Percentiles rank a stretch among this genome's conserved stretches.
These are phyloP conservation scores for Emericellopsis cladophorae DNA, from an alignment of 2,329 filamentous ascomycete genomes.

Conservation along the genomic window DNA sequence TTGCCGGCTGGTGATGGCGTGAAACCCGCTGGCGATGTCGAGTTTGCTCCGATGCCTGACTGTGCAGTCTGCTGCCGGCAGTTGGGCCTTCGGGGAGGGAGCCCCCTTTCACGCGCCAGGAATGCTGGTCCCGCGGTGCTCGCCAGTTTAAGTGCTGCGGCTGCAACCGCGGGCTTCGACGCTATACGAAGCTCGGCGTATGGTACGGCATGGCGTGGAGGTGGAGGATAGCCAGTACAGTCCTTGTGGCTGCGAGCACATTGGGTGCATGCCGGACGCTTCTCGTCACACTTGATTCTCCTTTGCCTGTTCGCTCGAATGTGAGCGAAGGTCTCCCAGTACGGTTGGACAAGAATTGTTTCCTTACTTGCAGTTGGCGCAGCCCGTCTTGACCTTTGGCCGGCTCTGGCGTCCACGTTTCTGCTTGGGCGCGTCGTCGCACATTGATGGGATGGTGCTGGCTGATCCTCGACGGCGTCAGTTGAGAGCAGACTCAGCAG, in stretches of 20 bases:
- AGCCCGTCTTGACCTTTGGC: constrained; percentile 55
- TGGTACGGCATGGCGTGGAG: constrained; percentile 31
- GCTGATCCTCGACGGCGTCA: not conserved
- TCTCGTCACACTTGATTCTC: constrained; percentile 56
- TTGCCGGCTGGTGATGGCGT: constrained; percentile 13
- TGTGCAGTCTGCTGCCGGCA: constrained; percentile 4
- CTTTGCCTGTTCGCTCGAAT: constrained; percentile 30
- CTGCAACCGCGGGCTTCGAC: constrained; percentile 25
- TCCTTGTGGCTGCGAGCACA: constrained; percentile 44
- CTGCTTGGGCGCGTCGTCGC: not conserved
- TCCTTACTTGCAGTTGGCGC: constrained; percentile 55
- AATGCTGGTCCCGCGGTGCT: too few relatives aligned
- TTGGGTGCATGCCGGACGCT: constrained; percentile 45
- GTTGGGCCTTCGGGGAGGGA: constrained; percentile 18
- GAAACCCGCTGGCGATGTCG: constrained; percentile 3
- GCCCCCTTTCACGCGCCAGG: constrained; percentile 8
- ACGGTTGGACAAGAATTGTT: not conserved
- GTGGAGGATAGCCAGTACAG: constrained; percentile 51
- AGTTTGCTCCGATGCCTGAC: not conserved
- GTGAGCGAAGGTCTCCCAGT: too few relatives aligned
- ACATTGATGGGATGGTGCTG: not conserved
- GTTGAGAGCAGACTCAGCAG: too few relatives aligned
- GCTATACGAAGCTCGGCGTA: constrained; percentile 36
- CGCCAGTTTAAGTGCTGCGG: not conserved
- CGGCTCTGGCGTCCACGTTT: constrained; percentile 39